These are phyloP conservation scores for Lyophyllum semitale DNA, from an alignment of 768 basidiomycete genomes.

Conservation along the genomic window DNA sequence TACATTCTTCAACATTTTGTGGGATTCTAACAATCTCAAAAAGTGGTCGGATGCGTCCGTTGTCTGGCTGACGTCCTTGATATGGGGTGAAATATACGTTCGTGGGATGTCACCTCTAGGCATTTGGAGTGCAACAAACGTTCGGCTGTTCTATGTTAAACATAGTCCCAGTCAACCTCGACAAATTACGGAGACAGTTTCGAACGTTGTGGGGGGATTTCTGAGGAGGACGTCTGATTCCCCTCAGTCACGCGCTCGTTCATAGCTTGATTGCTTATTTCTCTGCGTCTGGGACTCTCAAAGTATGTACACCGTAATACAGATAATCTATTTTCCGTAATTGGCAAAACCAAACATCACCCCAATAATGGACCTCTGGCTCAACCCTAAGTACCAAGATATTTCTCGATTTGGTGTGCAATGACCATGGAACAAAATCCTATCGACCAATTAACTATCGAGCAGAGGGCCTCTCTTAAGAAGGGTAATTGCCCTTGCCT, in stretches of 20 bases:
- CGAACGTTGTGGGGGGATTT: slow-evolving; percentile 80
- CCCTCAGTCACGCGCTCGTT: slow-evolving; percentile 15
- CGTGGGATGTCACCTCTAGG: slow-evolving; percentile 85
- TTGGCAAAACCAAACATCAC: slow-evolving; percentile 1
- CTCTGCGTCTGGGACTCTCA: neutral
- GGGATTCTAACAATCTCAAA: slow-evolving; percentile 7
- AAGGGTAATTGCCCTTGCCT: slow-evolving; percentile 27
- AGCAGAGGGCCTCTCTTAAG: slow-evolving; percentile 19
- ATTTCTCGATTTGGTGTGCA: too few species aligned
- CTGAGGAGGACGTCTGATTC: slow-evolving; percentile 53
- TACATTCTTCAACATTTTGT: neutral
- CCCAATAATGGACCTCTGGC: neutral
- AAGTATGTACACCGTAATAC: slow-evolving; percentile 1
- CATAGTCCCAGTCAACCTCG: slow-evolving; percentile 71
- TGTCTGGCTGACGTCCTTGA: slow-evolving; percentile 89
- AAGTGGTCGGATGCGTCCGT: slow-evolving; percentile 93
- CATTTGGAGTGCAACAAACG: slow-evolving; percentile 89
- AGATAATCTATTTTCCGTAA: too few species aligned
- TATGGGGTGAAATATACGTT: slow-evolving; percentile 96
- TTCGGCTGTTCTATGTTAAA: slow-evolving; percentile 89
- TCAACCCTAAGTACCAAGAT: neutral
- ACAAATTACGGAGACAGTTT: slow-evolving; percentile 77
- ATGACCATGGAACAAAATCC: too few species aligned
- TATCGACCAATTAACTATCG: slow-evolving; percentile 2
- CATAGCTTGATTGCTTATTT: neutral